These are phyloP conservation scores for Botrytis fabae DNA, from an alignment of 2,329 filamentous ascomycete genomes.

Conservation along the genomic window DNA sequence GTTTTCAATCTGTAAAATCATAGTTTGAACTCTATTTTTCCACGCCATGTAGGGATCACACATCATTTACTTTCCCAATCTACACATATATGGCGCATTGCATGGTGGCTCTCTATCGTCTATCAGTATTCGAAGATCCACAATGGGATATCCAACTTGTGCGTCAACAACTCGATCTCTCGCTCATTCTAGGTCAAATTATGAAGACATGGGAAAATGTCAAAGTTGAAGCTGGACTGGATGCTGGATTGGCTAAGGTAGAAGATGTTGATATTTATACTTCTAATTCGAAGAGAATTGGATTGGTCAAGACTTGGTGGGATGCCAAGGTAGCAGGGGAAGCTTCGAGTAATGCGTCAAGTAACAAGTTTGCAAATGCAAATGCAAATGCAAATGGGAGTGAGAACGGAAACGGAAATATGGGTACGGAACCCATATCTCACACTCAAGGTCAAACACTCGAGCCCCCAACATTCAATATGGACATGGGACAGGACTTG, in stretches of 20 bases:
- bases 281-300: slow-evolving; percentile 6
- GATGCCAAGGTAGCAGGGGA: slow-evolving; percentile 16
- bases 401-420: background rate
- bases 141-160: slow-evolving; percentile 15
- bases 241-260: background rate
- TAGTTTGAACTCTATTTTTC: slow-evolving; percentile 23
- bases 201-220: background rate
- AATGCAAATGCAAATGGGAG: background rate
- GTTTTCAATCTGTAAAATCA: slow-evolving; percentile 22
- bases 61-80: slow-evolving; percentile 2
- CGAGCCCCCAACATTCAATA: background rate
- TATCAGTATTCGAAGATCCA: slow-evolving; percentile 16
- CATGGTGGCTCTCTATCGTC: slow-evolving; percentile 15
- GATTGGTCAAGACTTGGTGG: slow-evolving; percentile 15
- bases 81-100: slow-evolving; percentile 18
- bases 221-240: background rate
- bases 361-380: background rate
- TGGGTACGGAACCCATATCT: background rate
- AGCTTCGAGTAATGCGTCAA: background rate
- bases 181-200: background rate
- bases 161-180: slow-evolving; percentile 18
- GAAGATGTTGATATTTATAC: background rate
- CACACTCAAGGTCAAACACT: background rate
- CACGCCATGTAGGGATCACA: background rate
- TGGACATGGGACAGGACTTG: background rate